Evolutionary conservation across 2,329 filamentous ascomycete genomes (phyloP), one percentile per base, ranked within the genome.

Genomic region (Calonectria crousiana): DNA sequence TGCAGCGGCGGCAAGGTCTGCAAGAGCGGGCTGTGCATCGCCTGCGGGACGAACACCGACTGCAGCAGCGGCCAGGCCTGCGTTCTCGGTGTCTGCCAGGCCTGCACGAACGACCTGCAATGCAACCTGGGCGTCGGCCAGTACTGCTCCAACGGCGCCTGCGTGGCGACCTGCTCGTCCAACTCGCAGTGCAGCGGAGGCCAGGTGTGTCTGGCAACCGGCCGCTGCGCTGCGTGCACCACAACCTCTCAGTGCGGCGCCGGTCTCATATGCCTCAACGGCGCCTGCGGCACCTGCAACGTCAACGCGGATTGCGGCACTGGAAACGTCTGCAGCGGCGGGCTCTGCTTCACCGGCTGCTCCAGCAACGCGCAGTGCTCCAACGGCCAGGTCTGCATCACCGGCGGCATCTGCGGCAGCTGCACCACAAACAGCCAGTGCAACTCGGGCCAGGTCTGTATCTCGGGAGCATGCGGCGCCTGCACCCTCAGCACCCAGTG

Each of bases 1-100:
- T 76, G 75, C 32, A 71, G 64, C 52, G 30, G 26, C 67, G 75
- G 75, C 34, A 53, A 72, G 67, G 69, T 74, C 9, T 76, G 75
- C 64, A 53, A 73, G 66, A 65, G 30, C 9, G 71, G 71, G 3
- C 66, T 69, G 30, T 73, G 71, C 28, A 18, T 41, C 18, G 41
- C 34, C 4, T 73, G 71, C 26, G 44, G 34, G 13, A 49, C 23
- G 20, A 73, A 69, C 49, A 65, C 64, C 4, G 60, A 76, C 36
- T 76, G 75, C 36, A 20, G 30, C 16, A 52, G 28, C 38, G 64
- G 67, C n/a, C 70, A 74, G 18, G 70, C 67, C 10, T 76, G 75
- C 38, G 9, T 23, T 6, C 36, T 64, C 10, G 75, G 74, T 11
- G 36, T 41, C 14, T 77, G 75, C 38, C 52, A 62, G 16, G 38